Evolutionary conservation across 2,329 filamentous ascomycete species (phyloP).

Genomic region (Pyricularia sp.): DNA sequence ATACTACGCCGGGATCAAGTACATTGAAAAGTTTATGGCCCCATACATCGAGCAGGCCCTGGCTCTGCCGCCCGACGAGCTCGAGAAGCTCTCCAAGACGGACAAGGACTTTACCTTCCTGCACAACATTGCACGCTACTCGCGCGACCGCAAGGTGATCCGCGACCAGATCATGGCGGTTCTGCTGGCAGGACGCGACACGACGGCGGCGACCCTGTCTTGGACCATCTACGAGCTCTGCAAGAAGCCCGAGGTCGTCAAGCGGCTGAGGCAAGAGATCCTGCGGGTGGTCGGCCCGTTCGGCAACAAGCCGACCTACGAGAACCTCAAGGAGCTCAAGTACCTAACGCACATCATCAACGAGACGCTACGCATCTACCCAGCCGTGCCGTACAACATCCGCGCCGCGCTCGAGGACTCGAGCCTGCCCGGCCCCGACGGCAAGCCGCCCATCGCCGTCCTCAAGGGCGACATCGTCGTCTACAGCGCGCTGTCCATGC

Average conservation of each 20-base stretch:
- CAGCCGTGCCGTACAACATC: constrained; percentile 18
- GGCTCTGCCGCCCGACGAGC: constrained; percentile 50
- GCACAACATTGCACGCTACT: constrained; percentile 65
- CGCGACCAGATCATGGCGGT: constrained; percentile 71
- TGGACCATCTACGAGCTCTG: constrained; percentile 29
- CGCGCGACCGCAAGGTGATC: constrained; percentile 50
- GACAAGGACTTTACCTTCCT: constrained; percentile 65
- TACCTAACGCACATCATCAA: constrained; percentile 40
- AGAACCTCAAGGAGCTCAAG: constrained; percentile 36
- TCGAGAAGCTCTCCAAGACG: constrained; percentile 59
- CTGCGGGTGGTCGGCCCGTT: constrained; percentile 15
- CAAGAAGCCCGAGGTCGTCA: constrained; percentile 23
- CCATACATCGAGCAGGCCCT: constrained; percentile 61
- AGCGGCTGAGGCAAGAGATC: constrained; percentile 26
- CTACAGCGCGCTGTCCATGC: constrained; percentile 18
- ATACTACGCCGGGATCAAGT: constrained; percentile 54
- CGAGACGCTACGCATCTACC: constrained; percentile 18
- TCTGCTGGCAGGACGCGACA: constrained; percentile 63
- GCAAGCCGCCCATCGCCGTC: constrained; percentile 10
- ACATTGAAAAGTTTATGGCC: constrained; percentile 60
- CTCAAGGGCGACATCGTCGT: constrained; percentile 15
- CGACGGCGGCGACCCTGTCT: constrained; percentile 33
- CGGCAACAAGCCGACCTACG: constrained; percentile 31
- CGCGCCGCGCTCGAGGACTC: constrained; percentile 17
- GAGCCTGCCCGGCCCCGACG: constrained; percentile 13